A percentile compares a stretch with the other conserved stretches of the same genome.
These are phyloP conservation scores for Trichoderma pleuroti DNA, from an alignment of 2,329 filamentous ascomycete genomes.

Conservation along the genomic window DNA sequence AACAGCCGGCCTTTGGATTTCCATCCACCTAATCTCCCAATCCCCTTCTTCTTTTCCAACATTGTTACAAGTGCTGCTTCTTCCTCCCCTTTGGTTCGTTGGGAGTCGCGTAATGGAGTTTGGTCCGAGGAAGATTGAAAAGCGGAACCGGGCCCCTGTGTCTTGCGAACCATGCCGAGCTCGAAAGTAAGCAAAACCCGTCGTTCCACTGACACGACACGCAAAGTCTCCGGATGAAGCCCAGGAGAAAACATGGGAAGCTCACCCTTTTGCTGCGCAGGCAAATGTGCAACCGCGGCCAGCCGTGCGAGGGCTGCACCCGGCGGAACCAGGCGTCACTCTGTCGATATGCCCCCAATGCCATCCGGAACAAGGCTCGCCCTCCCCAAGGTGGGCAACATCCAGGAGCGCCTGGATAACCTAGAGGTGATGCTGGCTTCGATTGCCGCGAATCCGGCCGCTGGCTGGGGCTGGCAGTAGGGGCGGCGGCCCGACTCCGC, in stretches of 20 bases:
- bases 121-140: background rate
- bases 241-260: background rate
- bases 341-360: constrained; percentile 8
- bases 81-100: background rate
- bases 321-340: background rate
- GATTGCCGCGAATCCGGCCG: background rate
- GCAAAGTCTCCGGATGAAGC: background rate
- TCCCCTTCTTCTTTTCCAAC: background rate
- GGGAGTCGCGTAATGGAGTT: background rate
- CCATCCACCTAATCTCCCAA: background rate
- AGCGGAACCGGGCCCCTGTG: constrained; percentile 10
- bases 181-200: background rate
- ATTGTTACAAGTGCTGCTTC: background rate
- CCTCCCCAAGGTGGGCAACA: background rate
- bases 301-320: constrained; percentile 7
- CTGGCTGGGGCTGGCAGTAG: background rate
- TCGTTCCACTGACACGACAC: background rate
- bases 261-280: background rate
- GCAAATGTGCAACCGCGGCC: constrained; percentile 9
- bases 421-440: background rate
- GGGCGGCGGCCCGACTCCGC: background rate
- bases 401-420: constrained; percentile 6
- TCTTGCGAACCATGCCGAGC: constrained; percentile 12
- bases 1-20: background rate
- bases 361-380: constrained; percentile 5